Base-by-base conservation (phyloP, 2,329 filamentous ascomycete genomes). In the Penicillium sclerotiorum region DNA sequence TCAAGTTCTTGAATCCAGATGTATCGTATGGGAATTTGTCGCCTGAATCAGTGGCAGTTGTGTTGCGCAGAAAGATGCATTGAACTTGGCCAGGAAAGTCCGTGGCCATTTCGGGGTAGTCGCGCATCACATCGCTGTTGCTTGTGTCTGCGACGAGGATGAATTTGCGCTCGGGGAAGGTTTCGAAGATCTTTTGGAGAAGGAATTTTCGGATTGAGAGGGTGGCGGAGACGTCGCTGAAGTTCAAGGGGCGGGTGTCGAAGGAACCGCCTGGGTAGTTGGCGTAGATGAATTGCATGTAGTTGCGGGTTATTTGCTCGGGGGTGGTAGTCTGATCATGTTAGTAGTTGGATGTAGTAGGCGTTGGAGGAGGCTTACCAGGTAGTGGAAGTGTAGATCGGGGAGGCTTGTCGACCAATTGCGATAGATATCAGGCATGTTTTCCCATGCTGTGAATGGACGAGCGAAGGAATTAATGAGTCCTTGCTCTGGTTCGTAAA, bases 21-120 rank as follows among this genome's bases (percentile, higher is more conserved):
- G 88, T 92, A 61, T 91, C 80, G 69, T 92, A 92, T 0, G 89
- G 88, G 69, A 91, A 90, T 54, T 80, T 78, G 67, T 89, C 83
- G 1, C 76, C 77, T 0, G 69, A 57, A 57, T 92, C 88, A 0
- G 88, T 91, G 0, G 84, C 78, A 8, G 80, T 83, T 0, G 87
- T 89, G 70, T 92, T 92, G 47, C 89, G 82, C 18, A 93, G 73
- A 58, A 89, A 82, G 59, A 92, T 91, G 68, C 88, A 92, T 60
- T 87, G 84, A 4, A 92, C 86, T 63, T 90, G 87, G 13, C 79
- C 78, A 0, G 87, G 87, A 61, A 83, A 87, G 52, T 87, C 79
- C 40, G 78, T 80, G 6, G 78, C 87, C 65, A 91, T 73, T 47
- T 78, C 74, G 0, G 79, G 79, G 52, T 80, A 81, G 45, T 67